Percentiles rank a stretch among this genome's conserved stretches.
Evolutionary conservation across 345 rosid genomes (phyloP).

Genomic region (Jatropha curcas): DNA sequence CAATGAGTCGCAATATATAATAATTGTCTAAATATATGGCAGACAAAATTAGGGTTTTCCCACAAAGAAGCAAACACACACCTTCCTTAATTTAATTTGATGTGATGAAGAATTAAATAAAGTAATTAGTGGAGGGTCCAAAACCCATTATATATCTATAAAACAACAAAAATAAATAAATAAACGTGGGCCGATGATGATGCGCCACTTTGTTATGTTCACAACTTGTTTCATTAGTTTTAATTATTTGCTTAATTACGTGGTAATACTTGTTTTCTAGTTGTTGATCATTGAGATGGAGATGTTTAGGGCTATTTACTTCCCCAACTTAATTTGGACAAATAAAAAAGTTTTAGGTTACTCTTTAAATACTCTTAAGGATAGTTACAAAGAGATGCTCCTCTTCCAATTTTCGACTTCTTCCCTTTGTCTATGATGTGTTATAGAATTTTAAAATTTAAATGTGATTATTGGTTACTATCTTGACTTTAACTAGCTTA

Average conservation of each 20-base stretch:
- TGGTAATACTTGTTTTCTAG: background rate
- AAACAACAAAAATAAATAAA: background rate
- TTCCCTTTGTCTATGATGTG: no score
- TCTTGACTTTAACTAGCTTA: no score
- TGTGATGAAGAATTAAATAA: slow-evolving; percentile 5
- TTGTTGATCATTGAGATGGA: no score
- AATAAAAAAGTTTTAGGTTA: no score
- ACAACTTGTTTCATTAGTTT: background rate
- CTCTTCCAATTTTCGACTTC: no score
- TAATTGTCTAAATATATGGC: slow-evolving; percentile 39
- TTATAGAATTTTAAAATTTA: no score
- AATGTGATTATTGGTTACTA: no score
- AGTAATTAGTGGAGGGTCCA: slow-evolving; percentile 31
- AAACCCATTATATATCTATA: slow-evolving; percentile 14
- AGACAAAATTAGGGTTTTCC: slow-evolving; percentile 59
- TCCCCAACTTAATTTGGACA: no score
- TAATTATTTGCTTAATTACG: background rate
- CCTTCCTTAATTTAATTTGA: slow-evolving; percentile 24
- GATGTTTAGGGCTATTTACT: no score
- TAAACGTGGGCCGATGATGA: slow-evolving; percentile 11
- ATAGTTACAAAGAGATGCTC: no score
- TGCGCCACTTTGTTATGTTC: slow-evolving; percentile 1
- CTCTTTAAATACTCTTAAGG: no score
- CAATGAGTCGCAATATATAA: slow-evolving; percentile 17
- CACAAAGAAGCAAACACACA: slow-evolving; percentile 19